These are phyloP conservation scores for Vitis hybrid DNA, from an alignment of 177 flowering plant species.

Conservation along the genomic window DNA sequence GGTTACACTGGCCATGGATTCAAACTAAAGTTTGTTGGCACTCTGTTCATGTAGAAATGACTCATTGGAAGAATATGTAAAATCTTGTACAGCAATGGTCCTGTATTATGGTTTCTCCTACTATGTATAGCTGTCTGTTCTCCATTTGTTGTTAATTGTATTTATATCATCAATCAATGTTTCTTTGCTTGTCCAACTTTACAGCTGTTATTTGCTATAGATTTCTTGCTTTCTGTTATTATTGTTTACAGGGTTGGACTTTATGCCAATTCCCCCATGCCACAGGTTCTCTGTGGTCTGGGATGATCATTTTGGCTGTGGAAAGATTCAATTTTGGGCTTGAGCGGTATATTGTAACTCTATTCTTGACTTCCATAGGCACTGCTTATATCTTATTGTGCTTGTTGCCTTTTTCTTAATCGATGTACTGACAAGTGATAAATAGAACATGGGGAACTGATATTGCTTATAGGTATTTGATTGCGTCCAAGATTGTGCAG, in stretches of 20 bases:
- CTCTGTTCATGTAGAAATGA: neutral
- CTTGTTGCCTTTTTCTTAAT: too few relatives aligned
- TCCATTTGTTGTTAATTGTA: conserved; percentile 2
- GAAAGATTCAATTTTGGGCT: neutral
- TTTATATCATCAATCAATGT: neutral
- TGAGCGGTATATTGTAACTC: too few relatives aligned
- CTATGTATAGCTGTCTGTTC: neutral
- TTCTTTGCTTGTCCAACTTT: neutral
- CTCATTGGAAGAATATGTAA: neutral
- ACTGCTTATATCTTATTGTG: too few relatives aligned
- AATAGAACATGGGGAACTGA: too few relatives aligned
- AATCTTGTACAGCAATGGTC: neutral
- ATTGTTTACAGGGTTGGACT: neutral
- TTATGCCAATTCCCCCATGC: neutral
- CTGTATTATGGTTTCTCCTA: neutral
- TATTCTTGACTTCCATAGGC: too few relatives aligned
- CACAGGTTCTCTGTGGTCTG: neutral
- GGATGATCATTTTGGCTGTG: neutral
- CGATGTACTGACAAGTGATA: too few relatives aligned
- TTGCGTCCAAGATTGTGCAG: too few relatives aligned
- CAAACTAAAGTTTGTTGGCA: neutral
- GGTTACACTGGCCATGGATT: neutral
- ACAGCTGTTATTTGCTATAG: neutral
- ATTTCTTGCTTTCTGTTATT: neutral
- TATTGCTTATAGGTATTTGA: too few relatives aligned